These are phyloP conservation scores for Microthlaspi erraticum DNA, from an alignment of 345 rosid genomes.

Conservation along the genomic window DNA sequence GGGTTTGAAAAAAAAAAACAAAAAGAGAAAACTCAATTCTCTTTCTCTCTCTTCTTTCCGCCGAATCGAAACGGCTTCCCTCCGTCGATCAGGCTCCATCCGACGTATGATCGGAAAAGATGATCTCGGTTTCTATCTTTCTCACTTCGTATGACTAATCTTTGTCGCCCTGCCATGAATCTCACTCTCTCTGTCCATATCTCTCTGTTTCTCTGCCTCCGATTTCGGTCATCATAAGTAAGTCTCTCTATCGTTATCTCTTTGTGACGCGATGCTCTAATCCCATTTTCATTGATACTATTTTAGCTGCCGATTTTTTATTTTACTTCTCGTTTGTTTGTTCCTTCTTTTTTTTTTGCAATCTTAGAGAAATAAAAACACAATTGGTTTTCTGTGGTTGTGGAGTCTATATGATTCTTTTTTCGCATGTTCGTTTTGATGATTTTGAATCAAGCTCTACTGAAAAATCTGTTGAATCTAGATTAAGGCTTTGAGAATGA, in stretches of 20 bases:
- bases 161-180: too few relatives aligned
- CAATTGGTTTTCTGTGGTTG: neutral
- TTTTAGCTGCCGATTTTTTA: neutral
- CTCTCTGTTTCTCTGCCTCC: too few relatives aligned
- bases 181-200: too few relatives aligned
- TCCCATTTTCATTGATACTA: constrained; percentile 4
- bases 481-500: too few relatives aligned
- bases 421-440: neutral
- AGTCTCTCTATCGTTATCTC: constrained; percentile 17
- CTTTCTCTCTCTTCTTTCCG: too few relatives aligned
- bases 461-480: constrained; percentile 9
- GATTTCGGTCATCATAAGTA: constrained; percentile 21
- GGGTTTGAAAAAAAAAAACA: too few relatives aligned
- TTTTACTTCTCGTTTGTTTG: neutral
- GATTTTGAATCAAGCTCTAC: neutral
- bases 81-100: too few relatives aligned
- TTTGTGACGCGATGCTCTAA: neutral
- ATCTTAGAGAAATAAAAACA: neutral
- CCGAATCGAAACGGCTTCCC: too few relatives aligned
- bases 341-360: neutral
- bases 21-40: too few relatives aligned
- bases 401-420: constrained; percentile 11
- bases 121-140: too few relatives aligned
- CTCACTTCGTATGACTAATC: too few relatives aligned
- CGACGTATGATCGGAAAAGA: too few relatives aligned